These are phyloP conservation scores for Rhytidiadelphus loreus DNA, from an alignment of 225 moss, liverwort and hornwort species.

Conservation along the genomic window DNA sequence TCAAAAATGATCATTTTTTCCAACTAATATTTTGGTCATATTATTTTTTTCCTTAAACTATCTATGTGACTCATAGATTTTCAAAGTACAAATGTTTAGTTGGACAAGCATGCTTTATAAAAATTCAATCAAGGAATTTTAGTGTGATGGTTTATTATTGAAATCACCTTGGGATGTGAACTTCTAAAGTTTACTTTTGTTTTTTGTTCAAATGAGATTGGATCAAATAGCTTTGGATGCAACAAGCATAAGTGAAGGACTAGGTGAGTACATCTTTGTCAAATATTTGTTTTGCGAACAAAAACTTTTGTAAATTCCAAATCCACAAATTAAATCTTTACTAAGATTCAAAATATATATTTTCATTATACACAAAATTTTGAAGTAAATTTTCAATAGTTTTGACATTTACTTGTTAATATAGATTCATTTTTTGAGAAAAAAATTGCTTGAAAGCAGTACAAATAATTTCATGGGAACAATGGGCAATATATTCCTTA, in stretches of 20 bases:
- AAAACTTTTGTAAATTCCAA: not conserved
- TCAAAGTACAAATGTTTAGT: not conserved
- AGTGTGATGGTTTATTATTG: no score
- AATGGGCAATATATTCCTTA: not conserved
- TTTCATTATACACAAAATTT: accelerated
- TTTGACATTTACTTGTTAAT: not conserved
- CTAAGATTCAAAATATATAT: not conserved
- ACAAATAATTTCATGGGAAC: not conserved
- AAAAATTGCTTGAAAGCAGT: accelerated
- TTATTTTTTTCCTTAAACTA: not conserved
- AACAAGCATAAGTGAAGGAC: not conserved
- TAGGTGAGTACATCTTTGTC: not conserved
- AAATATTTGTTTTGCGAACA: not conserved
- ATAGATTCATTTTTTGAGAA: not conserved
- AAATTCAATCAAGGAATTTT: not conserved
- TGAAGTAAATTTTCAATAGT: not conserved
- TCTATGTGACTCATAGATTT: not conserved
- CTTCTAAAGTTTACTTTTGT: not conserved
- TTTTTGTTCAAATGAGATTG: not conserved
- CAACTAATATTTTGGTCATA: not conserved
- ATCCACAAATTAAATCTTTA: not conserved
- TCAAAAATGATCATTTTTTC: not conserved
- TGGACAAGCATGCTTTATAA: not conserved
- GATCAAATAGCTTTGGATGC: not conserved
- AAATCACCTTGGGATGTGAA: not conserved